Base-by-base conservation (phyloP, 345 rosid genomes). In the Turnera subulata region DNA sequence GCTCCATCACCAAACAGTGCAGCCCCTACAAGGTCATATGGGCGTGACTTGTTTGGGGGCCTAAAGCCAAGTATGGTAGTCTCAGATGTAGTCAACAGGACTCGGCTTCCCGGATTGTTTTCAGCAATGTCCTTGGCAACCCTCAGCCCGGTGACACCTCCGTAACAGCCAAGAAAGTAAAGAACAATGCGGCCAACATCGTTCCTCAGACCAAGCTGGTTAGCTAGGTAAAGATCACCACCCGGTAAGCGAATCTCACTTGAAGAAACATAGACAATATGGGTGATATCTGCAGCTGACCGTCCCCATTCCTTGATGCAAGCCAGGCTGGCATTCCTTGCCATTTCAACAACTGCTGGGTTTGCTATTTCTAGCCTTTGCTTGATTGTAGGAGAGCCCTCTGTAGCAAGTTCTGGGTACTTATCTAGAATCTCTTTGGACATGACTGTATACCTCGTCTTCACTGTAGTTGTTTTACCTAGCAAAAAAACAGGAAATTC, bases 1-100 rank as follows among this genome's bases (percentile, higher is more conserved):
- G 94, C 97, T 2, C 99, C 99, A 20, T 93, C 99, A 1, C 94
- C 99, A 16, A 93, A 93, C 43, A 93, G 83, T 32, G 99, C 97
- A 6, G 93, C 97, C 33, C 97, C 97, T 0, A 93, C 99, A 6
- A 93, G 81, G 60, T 89, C 92, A 21, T 93, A 87, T 24, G 95
- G 99, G 60, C 96, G 91, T 12, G 80, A 77, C 53, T 73, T 84
- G 81, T 80, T 89, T 2, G 94, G 97, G 2, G 99, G 99, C 1
- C 89, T 84, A 59, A 87, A 93, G 24, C 96, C 97, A 14, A 93
- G 84, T 22, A 93, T 85, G 47, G 99, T 93, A 1, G 97, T 93
- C 38, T 93, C 97, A 12, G 96, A 85, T 32, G 99, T 93, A 3
- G 97, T 81, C 26, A 87, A 52, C 44, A 93, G 62, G 12, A 93